phyloP scores from a whole-genome alignment of 257 asterid species.

The Nicotiana knightiana region DNA sequence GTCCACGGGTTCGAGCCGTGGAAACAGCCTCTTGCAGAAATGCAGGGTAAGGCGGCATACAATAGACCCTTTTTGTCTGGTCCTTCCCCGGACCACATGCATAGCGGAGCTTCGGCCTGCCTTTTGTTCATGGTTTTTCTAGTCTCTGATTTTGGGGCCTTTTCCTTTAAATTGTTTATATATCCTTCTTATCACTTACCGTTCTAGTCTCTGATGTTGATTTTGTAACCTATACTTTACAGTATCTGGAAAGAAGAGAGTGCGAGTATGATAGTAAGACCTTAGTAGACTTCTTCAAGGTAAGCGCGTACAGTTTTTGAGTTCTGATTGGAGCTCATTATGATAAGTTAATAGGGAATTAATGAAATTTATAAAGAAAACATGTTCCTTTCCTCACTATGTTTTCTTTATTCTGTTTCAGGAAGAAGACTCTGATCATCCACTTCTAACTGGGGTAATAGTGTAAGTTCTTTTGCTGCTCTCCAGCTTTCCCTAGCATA shows the following conservation, averaged over 20 bases:
- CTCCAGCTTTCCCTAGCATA: not conserved
- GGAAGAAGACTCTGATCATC: conserved; percentile 64
- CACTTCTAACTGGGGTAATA: conserved; percentile 59
- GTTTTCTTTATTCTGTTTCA: conserved; percentile 14
- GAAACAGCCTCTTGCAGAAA: too few relatives aligned
- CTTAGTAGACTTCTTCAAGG: conserved; percentile 61
- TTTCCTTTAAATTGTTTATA: not conserved
- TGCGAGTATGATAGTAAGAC: conserved; percentile 84
- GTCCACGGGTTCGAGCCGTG: too few relatives aligned
- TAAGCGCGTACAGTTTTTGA: conserved; percentile 15
- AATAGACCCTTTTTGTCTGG: too few relatives aligned
- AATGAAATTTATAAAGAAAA: not conserved
- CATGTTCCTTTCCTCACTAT: not conserved
- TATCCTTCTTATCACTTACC: not conserved
- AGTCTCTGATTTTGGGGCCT: not conserved
- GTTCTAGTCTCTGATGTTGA: not conserved
- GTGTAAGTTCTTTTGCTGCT: conserved; percentile 44
- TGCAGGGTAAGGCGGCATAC: too few relatives aligned
- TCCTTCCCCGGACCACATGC: too few relatives aligned
- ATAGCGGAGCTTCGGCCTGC: too few relatives aligned
- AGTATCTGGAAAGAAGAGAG: conserved; percentile 88
- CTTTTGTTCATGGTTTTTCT: not conserved
- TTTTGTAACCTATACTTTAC: not conserved
- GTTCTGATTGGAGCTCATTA: not conserved
- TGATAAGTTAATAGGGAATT: not conserved